phyloP scores from a whole-genome alignment of 768 basidiomycete species.

The Solioccasus polychromus region DNA sequence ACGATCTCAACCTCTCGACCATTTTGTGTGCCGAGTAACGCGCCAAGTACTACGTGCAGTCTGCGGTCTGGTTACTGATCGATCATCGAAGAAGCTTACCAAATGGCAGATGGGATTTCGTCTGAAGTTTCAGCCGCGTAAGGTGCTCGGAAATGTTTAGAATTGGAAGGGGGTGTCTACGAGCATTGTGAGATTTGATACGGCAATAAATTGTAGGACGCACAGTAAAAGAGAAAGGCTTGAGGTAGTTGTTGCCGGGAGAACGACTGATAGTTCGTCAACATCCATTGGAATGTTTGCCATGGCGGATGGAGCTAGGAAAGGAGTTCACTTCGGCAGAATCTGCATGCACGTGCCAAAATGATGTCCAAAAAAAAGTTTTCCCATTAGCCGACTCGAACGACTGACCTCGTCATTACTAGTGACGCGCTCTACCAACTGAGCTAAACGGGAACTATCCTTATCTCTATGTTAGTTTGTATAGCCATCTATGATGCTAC shows the following conservation, averaged over 20 bases:
- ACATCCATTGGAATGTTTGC: constrained; percentile 65
- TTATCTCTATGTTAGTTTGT: no score
- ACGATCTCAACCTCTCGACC: constrained; percentile 96
- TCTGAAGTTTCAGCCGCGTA: constrained; percentile 79
- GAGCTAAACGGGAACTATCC: constrained; percentile 37
- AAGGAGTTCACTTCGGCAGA: constrained; percentile 2
- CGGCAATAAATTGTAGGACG: constrained; percentile 23
- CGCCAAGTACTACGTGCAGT: constrained; percentile 74
- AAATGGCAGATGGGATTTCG: constrained; percentile 56
- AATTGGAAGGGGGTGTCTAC: constrained; percentile 92
- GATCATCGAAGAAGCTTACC: constrained; percentile 41
- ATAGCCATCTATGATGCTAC: background rate
- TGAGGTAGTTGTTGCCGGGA: constrained; percentile 67
- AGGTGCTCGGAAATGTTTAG: constrained; percentile 96
- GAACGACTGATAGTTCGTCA: constrained; percentile 71
- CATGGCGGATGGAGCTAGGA: background rate
- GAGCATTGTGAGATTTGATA: constrained; percentile 18
- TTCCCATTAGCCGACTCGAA: constrained; percentile 43
- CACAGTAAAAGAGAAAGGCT: constrained; percentile 75
- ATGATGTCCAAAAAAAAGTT: constrained; percentile 11
- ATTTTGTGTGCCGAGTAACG: constrained; percentile 88
- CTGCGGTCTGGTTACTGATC: background rate
- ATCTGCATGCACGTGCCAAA: no score
- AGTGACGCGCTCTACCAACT: constrained; percentile 52
- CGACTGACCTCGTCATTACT: constrained; percentile 46